phyloP scores from a whole-genome alignment of 228 moss, liverwort and hornwort genomes.

The Sphagnum fallax region DNA sequence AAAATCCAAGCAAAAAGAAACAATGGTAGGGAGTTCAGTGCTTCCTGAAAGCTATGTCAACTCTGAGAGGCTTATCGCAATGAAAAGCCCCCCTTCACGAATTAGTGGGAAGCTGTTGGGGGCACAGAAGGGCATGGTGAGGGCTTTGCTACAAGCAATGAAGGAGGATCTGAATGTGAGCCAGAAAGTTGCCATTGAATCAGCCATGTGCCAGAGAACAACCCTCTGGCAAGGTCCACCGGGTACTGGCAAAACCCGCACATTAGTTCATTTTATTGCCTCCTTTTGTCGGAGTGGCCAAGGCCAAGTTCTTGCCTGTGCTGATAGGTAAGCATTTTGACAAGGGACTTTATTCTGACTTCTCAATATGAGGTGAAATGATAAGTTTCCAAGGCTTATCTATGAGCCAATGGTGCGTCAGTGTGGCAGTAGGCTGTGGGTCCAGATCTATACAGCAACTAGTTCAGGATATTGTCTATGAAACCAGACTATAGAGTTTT shows the following conservation, averaged over 20 bases:
- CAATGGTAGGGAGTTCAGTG: conserved; percentile 9
- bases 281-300: conserved; percentile 64
- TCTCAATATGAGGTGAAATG: neutral
- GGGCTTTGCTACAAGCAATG: conserved; percentile 45
- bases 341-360: neutral
- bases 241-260: conserved; percentile 93
- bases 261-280: conserved; percentile 69
- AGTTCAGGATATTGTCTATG: no score
- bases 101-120: conserved; percentile 61
- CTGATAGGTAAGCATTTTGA: conserved; percentile 62
- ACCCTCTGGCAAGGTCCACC: conserved; percentile 99
- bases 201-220: conserved; percentile 62
- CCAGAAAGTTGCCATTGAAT: conserved; percentile 73
- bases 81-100: conserved; percentile 58
- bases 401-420: no score
- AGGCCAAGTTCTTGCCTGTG: conserved; percentile 92
- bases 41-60: conserved; percentile 17
- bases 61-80: conserved; percentile 40
- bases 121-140: conserved; percentile 47
- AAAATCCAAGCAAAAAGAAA: conserved; percentile 16
- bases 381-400: no score
- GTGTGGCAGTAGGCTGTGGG: no score
- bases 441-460: no score
- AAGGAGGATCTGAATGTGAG: conserved; percentile 66
- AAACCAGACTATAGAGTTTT: no score